Base-by-base conservation (phyloP, 441 rosid genomes). In the Populus trichocarpa region DNA sequence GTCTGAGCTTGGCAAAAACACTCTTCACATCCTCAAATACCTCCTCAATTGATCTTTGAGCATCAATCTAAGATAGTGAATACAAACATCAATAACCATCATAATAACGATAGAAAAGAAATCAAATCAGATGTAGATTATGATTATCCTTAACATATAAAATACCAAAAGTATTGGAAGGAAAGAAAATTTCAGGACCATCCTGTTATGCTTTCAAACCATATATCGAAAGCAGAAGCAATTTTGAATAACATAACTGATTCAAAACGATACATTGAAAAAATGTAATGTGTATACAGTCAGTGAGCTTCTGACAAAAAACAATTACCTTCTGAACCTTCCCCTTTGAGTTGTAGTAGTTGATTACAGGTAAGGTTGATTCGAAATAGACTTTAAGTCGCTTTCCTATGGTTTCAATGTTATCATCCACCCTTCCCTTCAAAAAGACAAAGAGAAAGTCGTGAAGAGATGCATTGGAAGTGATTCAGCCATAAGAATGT, bases 381-480 rank as follows among this genome's bases (percentile, higher is more conserved):
- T 88, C 88, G 2, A 79, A 75, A 72, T 87, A 88, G 74, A 88
- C 88, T 76, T 84, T 82, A 28, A 87, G 84, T 50, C 91, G 86
- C 81, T 86, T 87, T 85, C 75, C 77, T 75, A 89, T 84, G 40
- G 86, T 86, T 38, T 88, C 88, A 12, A 85, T 85, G 74, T 85
- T 87, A 83, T 87, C 93, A 84, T 89, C 92, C 61, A 74, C 87
- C 82, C 92, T 84, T 67, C 89, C 90, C 91, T 85, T 42, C 67
- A 79, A 57, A 77, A 63, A 70, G 13, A 35, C 72, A 20, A 50
- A 1, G 22, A n/a, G 25, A 57, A 20, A 57, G 22, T 57, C 23
- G 8, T 57, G 23, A 57, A 57, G 22, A 57, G 63, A 57, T n/a
- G 23, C 63, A 57, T 1, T 18, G 63, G 10, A 57, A 57, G 63